Evolutionary conservation across 371 early-diverging fungal species (phyloP), one percentile per base, ranked within the genome.

Genomic region (Apophysomyces trapeziformis): DNA sequence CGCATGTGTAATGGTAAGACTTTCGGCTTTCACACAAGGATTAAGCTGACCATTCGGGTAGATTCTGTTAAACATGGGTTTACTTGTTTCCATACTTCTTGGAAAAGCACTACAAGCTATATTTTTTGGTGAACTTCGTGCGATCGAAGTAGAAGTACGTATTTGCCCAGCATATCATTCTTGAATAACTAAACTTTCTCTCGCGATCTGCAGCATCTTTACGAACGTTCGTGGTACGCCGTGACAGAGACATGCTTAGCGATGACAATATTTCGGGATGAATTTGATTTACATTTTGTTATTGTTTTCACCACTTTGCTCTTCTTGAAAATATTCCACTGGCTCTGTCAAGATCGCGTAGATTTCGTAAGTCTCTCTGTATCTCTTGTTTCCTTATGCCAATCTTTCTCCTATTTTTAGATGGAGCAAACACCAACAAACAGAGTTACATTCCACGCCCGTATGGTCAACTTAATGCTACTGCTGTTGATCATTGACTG

Each of bases 201-300:
- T 36, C 35, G 60, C 16, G n/a, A 46, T 41, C 35, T 44, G 21
- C 74, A 96, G 93, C 97, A 96, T 70, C 79, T 97, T 26, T 96
- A 96, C 66, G 97, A 98, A 72, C 85, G 93, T 21, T 92, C 95
- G 5, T 97, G 99, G 99, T 93, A 95, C 73, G 94, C 97, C 13
- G 90, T 97, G 41, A 95, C 96, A 38, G 99, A 98, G 74, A 95
- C 95, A 2, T 94, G 94, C 67, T 75, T 98, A 37, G 98, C 97
- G 21, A 93, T 97, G 92, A 96, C 97, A 7, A 91, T 97, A 58
- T 95, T 98, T 82, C 87, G 95, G 46, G 95, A 96, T 75, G 95
- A 95, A 70, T 97, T 97, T 70, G 92, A 96, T 68, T 78, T 93
- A 9, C 91, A 82, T 16, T 96, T 94, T 69, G 84, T 96, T 13